phyloP scores from a whole-genome alignment of 768 basidiomycete genomes.

The Russula abietina region DNA sequence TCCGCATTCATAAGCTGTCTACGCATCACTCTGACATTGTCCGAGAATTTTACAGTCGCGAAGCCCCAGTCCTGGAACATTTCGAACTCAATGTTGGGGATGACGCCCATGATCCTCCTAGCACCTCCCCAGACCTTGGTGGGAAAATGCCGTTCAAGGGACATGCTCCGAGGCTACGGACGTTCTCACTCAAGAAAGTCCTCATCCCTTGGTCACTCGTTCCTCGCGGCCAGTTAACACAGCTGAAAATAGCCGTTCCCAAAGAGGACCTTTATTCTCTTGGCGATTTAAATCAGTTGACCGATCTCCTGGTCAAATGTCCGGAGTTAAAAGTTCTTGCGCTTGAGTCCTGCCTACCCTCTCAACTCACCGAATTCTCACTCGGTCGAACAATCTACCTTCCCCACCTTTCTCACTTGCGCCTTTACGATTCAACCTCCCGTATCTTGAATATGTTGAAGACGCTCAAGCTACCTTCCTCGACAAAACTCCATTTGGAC shows the following conservation, averaged over 20 bases:
- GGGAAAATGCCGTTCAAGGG: not conserved
- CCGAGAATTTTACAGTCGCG: not conserved
- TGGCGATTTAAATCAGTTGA: not conserved
- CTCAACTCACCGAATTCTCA: not conserved
- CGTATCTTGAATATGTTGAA: too few relatives aligned
- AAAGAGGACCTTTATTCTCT: not conserved
- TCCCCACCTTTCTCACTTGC: too few relatives aligned
- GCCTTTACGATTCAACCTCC: too few relatives aligned
- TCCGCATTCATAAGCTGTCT: not conserved
- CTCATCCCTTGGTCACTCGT: slow-evolving; percentile 1
- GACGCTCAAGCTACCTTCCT: not conserved
- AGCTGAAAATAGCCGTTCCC: not conserved
- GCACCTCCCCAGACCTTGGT: not conserved
- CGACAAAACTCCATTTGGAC: not conserved
- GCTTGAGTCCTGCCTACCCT: slow-evolving; percentile 1
- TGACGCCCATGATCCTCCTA: not conserved
- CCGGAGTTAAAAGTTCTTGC: slow-evolving; percentile 7
- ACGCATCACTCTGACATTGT: not conserved
- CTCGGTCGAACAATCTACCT: not conserved
- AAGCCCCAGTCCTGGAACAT: slow-evolving; percentile 8
- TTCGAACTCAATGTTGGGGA: slow-evolving; percentile 5
- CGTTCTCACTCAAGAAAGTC: not conserved
- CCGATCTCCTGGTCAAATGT: not conserved
- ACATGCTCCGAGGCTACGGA: not conserved
- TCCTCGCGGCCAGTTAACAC: slow-evolving; percentile 4